phyloP scores from a whole-genome alignment of 139 green algal genomes.

The Spirogloea muscicola region DNA sequence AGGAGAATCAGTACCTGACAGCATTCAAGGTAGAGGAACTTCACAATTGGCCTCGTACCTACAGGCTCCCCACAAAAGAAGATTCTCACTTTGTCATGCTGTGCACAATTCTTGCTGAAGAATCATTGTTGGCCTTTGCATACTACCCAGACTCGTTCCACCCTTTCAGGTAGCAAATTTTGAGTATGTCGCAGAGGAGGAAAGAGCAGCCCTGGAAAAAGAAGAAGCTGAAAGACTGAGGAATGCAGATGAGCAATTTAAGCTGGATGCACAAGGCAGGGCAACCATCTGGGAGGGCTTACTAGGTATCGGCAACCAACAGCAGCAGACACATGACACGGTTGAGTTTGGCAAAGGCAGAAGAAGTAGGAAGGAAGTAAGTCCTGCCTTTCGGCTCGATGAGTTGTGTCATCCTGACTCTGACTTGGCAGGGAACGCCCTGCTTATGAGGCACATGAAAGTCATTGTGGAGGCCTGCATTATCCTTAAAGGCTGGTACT shows the following conservation, averaged over 20 bases:
- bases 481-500: background rate
- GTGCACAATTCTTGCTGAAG: background rate
- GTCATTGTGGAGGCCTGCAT: background rate
- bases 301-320: constrained; percentile 12
- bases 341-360: constrained; percentile 32
- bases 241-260: background rate
- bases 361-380: constrained; percentile 29
- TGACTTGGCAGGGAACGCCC: too few species aligned
- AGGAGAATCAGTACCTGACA: constrained; percentile 45
- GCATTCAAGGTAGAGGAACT: constrained; percentile 46
- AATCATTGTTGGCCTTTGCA: background rate
- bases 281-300: constrained; percentile 29
- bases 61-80: background rate
- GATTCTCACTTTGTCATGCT: background rate
- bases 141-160: background rate
- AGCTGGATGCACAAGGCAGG: constrained; percentile 21
- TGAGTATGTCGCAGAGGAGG: constrained; percentile 13
- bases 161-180: constrained; percentile 19
- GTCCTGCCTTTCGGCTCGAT: background rate
- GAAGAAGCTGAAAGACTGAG: background rate
- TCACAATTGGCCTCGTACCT: constrained; percentile 5
- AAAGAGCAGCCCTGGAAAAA: constrained; percentile 10
- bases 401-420: background rate
- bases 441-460: too few species aligned
- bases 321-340: constrained; percentile 2